Evolutionary conservation across 2,329 filamentous ascomycete genomes (phyloP).

Genomic region (Emmonsiellopsis sp.): DNA sequence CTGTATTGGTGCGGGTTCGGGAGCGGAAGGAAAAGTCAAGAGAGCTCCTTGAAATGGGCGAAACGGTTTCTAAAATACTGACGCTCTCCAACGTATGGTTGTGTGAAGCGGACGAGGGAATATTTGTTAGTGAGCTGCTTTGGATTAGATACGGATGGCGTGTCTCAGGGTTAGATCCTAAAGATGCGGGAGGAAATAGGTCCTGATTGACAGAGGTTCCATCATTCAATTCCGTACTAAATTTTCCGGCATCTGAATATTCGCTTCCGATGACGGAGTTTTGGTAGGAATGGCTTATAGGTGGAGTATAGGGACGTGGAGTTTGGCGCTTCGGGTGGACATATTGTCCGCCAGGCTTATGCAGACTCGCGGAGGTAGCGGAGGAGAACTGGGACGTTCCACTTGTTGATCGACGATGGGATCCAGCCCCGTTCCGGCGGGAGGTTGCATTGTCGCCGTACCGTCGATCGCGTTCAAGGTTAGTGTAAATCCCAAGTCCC

Average conservation of each 20-base stretch:
- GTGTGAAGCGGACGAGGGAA: conserved; percentile 24
- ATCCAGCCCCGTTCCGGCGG: conserved; percentile 30
- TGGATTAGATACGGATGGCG: conserved; percentile 30
- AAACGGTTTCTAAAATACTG: conserved; percentile 41
- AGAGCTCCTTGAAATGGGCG: conserved; percentile 46
- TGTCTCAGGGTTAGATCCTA: conserved; percentile 22
- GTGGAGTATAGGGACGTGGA: conserved; percentile 46
- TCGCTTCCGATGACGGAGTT: conserved; percentile 40
- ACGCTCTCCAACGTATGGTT: conserved; percentile 43
- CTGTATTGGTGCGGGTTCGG: conserved; percentile 36
- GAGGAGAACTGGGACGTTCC: conserved; percentile 46
- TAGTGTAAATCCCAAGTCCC: conserved; percentile 45
- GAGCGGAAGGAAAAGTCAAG: conserved; percentile 48
- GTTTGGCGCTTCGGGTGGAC: conserved; percentile 49
- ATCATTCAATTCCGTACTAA: conserved; percentile 16
- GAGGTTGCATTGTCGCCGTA: conserved; percentile 28
- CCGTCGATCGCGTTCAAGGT: conserved; percentile 20
- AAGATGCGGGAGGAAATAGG: conserved; percentile 22
- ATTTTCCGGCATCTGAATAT: conserved; percentile 31
- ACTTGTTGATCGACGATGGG: conserved; percentile 46
- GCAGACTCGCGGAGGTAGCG: conserved; percentile 34
- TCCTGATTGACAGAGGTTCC: conserved; percentile 2
- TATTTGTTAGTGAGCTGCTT: conserved; percentile 31
- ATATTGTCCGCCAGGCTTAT: conserved; percentile 43
- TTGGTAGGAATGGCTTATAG: conserved; percentile 41